These are phyloP conservation scores for Malus orientalis DNA, from an alignment of 306 rosid species.

Conservation along the genomic window DNA sequence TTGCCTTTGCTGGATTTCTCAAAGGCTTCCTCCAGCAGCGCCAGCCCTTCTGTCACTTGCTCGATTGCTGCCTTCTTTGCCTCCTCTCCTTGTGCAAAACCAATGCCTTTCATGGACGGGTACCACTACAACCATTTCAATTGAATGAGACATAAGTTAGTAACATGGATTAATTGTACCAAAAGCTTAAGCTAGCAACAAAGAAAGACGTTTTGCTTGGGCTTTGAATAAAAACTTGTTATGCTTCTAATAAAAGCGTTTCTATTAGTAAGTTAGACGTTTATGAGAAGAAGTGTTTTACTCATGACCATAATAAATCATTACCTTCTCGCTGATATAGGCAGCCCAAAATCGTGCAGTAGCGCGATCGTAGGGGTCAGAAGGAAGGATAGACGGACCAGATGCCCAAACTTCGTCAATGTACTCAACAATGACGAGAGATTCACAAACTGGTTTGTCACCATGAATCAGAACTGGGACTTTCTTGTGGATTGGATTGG, in stretches of 20 bases:
- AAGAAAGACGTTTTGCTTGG: too few species aligned
- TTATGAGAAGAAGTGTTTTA: neutral
- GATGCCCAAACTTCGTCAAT: conserved; percentile 46
- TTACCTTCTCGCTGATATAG: conserved; percentile 46
- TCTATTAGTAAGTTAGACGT: too few species aligned
- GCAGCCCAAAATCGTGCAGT: conserved; percentile 45
- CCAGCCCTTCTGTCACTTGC: conserved; percentile 22
- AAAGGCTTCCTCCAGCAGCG: conserved; percentile 36
- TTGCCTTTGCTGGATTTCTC: conserved; percentile 38
- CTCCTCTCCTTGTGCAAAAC: conserved; percentile 26
- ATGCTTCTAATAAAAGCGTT: too few species aligned
- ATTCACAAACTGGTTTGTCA: conserved; percentile 45
- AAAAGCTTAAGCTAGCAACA: too few species aligned
- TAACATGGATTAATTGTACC: neutral
- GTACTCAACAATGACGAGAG: conserved; percentile 44
- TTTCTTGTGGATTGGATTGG: conserved; percentile 53
- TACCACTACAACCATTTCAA: conserved; percentile 30
- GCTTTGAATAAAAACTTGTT: too few species aligned
- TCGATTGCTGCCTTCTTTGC: conserved; percentile 26
- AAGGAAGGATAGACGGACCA: conserved; percentile 38
- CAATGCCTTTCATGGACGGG: conserved; percentile 31
- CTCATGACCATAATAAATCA: too few species aligned
- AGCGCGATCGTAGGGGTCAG: conserved; percentile 46
- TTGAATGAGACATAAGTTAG: neutral
- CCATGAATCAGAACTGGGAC: conserved; percentile 46